Evolutionary conservation across 2,329 filamentous ascomycete species (phyloP), one percentile per base, ranked within the genome.

Genomic region (Colletotrichum orchidophilum): DNA sequence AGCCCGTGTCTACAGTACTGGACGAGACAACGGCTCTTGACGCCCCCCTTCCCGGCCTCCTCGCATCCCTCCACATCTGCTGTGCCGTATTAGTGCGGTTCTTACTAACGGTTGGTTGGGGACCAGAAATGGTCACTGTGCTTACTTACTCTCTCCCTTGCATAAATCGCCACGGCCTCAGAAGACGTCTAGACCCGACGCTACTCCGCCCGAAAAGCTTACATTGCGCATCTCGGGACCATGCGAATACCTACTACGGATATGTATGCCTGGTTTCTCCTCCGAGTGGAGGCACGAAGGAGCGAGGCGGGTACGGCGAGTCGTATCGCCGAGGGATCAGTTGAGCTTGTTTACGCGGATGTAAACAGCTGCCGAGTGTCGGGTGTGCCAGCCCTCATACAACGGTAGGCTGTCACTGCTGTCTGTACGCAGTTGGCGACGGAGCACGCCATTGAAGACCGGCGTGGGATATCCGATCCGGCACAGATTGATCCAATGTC

Each of bases 171-270:
- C 68, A 71, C 58, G 24, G 31, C 63, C 46, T 21, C n/a, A 58
- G 52, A 50, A 39, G 35, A 46, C 42, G 63, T 71, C 63, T 63
- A 67, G 68, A 53, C 52, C 63, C 52, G 26, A 52, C 46, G 53
- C 64, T 71, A 27, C 64, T 54, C 68, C 68, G 60, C 60, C 60
- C 68, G 39, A 68, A 68, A 71, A 71, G 63, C 68, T 66, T 63
- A 63, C 58, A 61, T 29, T 42, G 52, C 53, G 52, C 57, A 57
- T 52, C 26, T 49, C 39, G 50, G 55, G 58, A 54, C 15, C 46
- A 24, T 26, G 61, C 39, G 46, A 54, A 35, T 12, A 52, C n/a
- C n/a, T n/a, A n/a, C n/a, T n/a, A n/a, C n/a, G n/a, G n/a, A n/a
- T n/a, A n/a, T n/a, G n/a, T n/a, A n/a, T n/a, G n/a, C n/a, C n/a